A percentile compares a stretch with the other conserved stretches of the same genome.
Evolutionary conservation across 352 stramenopile species (phyloP).

Genomic region (Poterioochromonas sp.): DNA sequence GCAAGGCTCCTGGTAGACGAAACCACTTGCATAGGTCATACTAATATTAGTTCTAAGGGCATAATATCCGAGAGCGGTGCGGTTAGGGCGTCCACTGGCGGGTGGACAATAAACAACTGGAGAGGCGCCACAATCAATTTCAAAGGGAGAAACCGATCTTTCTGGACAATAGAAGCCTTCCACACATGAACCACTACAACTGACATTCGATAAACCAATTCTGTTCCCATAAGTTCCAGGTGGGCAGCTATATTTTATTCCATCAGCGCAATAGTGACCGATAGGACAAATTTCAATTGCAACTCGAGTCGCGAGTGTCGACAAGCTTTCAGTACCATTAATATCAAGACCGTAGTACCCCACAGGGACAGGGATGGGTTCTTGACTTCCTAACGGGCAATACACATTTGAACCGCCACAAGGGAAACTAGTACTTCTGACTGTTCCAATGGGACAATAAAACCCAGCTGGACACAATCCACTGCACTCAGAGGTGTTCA

Average conservation of each 20-base stretch:
- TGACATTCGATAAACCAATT: slow-evolving; percentile 44
- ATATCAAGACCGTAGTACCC: slow-evolving; percentile 37
- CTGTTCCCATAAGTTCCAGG: slow-evolving; percentile 57
- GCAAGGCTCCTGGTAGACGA: not conserved
- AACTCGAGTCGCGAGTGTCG: not conserved
- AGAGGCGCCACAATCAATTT: not conserved
- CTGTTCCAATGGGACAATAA: slow-evolving; percentile 51
- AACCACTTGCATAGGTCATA: not conserved
- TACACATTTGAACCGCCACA: not conserved
- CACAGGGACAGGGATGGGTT: slow-evolving; percentile 36
- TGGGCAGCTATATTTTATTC: slow-evolving; percentile 60
- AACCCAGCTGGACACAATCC: slow-evolving; percentile 56
- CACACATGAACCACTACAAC: slow-evolving; percentile 57
- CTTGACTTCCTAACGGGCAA: slow-evolving; percentile 39
- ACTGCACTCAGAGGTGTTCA: slow-evolving; percentile 52
- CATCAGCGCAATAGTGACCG: slow-evolving; percentile 35
- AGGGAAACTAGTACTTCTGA: slow-evolving; percentile 1
- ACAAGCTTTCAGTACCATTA: not conserved
- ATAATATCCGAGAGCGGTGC: not conserved
- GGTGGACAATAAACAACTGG: not conserved
- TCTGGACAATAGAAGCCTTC: slow-evolving; percentile 48
- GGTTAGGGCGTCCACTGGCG: not conserved
- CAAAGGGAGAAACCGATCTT: not conserved
- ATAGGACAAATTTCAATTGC: slow-evolving; percentile 45
- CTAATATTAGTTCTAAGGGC: not conserved